Conservation (phyloP, 1,139 yeast genomes). For the Sugiyamaella japonica region DNA sequence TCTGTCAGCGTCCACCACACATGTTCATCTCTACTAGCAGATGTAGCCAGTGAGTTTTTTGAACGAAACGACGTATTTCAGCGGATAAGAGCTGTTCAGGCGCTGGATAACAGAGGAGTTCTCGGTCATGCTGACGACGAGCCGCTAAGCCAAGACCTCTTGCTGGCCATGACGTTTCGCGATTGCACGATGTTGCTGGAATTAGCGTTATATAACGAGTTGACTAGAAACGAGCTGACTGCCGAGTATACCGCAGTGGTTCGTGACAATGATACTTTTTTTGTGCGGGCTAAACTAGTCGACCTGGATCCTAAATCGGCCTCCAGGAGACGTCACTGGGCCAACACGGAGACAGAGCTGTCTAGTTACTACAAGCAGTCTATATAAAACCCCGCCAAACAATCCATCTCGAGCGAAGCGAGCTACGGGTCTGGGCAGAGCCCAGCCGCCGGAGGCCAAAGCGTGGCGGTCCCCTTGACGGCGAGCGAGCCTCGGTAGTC, state of each 20-base stretch:
- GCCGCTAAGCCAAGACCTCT: conserved; percentile 30
- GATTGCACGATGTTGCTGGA: conserved; percentile 42
- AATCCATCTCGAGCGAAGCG: not conserved
- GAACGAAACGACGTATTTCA: conserved; percentile 27
- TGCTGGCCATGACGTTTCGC: conserved; percentile 43
- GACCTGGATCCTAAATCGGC: conserved; percentile 43
- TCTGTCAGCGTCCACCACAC: not conserved
- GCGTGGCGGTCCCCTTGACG: conserved; percentile 27
- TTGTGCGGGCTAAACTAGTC: conserved; percentile 32
- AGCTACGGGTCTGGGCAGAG: conserved; percentile 3
- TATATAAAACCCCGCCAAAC: not conserved
- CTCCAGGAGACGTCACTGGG: conserved; percentile 39
- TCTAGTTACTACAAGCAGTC: conserved; percentile 21
- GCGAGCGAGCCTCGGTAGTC: conserved; percentile 34
- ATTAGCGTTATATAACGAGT: conserved; percentile 2
- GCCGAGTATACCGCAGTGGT: conserved; percentile 2
- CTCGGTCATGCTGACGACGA: conserved; percentile 23
- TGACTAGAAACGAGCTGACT: not conserved
- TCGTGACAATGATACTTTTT: conserved; percentile 6
- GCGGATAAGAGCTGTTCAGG: conserved; percentile 33
- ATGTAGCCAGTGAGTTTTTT: conserved; percentile 19
- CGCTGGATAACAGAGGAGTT: conserved; percentile 33
- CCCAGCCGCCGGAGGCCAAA: conserved; percentile 16
- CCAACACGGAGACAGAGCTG: conserved; percentile 33
- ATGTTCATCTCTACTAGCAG: conserved; percentile 14